Evolutionary conservation across 306 rosid genomes (phyloP).

Genomic region (Pyrus communis): DNA sequence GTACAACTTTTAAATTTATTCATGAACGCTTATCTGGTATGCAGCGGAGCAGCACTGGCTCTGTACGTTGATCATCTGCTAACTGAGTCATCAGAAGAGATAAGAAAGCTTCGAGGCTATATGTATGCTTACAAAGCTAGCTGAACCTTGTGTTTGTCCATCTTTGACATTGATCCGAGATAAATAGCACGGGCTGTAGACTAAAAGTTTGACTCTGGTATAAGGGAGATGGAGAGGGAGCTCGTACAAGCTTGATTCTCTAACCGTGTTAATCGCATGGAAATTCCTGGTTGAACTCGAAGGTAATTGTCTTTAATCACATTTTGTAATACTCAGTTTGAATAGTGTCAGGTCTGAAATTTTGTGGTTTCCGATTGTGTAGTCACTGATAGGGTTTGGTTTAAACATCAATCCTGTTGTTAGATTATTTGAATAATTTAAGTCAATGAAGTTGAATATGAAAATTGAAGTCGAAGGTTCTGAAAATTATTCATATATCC

Average conservation of each 20-base stretch:
- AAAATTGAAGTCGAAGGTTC: not conserved
- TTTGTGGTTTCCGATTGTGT: not conserved
- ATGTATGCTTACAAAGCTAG: conserved; percentile 77
- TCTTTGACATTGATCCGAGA: not conserved
- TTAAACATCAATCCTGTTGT: not conserved
- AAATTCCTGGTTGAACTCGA: not conserved
- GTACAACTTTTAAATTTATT: not conserved
- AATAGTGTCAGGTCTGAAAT: not conserved
- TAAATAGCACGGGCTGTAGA: not conserved
- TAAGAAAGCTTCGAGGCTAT: conserved; percentile 66
- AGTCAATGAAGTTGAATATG: not conserved
- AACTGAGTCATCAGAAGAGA: conserved; percentile 64
- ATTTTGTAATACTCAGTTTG: not conserved
- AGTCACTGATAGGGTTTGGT: not conserved
- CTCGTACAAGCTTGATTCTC: not conserved
- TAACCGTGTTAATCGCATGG: not conserved
- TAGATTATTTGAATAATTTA: not conserved
- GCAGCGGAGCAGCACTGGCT: conserved; percentile 71
- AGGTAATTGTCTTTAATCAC: not conserved
- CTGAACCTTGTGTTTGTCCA: conserved; percentile 18
- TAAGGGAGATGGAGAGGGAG: not conserved
- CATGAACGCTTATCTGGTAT: conserved; percentile 1
- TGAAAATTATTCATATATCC: too few relatives aligned
- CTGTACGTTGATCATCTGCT: conserved; percentile 80
- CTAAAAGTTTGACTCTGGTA: not conserved